These are phyloP conservation scores for Waitea zeae DNA, from an alignment of 1,284 basidiomycete species.

Conservation along the genomic window DNA sequence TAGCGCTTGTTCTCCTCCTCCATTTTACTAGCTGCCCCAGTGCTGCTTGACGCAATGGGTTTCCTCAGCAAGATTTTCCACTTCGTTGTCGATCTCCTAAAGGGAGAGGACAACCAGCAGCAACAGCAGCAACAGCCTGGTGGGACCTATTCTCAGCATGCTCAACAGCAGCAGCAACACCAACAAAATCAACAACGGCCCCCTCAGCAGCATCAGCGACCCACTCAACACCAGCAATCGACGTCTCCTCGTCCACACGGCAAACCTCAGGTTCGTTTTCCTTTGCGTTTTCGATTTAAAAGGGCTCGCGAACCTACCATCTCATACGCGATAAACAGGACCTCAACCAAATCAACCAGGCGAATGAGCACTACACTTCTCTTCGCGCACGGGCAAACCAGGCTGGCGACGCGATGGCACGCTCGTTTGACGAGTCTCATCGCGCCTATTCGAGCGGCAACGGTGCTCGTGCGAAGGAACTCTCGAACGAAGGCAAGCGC, in stretches of 20 bases:
- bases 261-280: no score
- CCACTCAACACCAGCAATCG: slow-evolving; percentile 2
- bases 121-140: slow-evolving; percentile 6
- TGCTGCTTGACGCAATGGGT: no score
- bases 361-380: slow-evolving; percentile 47
- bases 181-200: slow-evolving; percentile 5
- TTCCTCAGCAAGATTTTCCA: no score
- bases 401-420: slow-evolving; percentile 62
- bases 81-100: no score
- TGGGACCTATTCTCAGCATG: slow-evolving; percentile 6
- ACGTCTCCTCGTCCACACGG: neutral
- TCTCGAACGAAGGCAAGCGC: slow-evolving; percentile 70
- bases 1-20: no score
- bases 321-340: no score
- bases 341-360: slow-evolving; percentile 47
- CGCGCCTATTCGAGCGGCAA: slow-evolving; percentile 56
- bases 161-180: slow-evolving; percentile 5
- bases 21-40: no score
- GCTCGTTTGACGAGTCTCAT: slow-evolving; percentile 46
- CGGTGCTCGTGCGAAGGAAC: slow-evolving; percentile 66
- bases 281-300: no score
- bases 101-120: neutral
- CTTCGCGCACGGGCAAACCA: slow-evolving; percentile 59
- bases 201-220: slow-evolving; percentile 4
- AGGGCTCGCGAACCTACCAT: no score